Percentiles rank a stretch among this genome's conserved stretches.
Conservation (phyloP, 768 basidiomycete species). For the Pulveroboletus sp. region DNA sequence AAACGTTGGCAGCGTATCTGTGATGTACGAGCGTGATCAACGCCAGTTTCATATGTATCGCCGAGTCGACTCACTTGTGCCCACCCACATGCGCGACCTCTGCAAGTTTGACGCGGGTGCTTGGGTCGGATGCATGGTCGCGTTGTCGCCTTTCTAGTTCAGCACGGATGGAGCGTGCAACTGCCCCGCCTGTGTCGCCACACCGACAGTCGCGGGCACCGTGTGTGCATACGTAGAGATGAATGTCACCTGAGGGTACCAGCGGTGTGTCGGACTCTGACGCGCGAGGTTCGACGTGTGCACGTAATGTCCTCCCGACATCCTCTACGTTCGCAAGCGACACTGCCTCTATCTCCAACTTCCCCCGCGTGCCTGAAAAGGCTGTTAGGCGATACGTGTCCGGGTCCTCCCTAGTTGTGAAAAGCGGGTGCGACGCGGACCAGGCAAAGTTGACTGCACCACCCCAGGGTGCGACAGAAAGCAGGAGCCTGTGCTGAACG, state of each 20-base stretch:
- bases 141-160: conserved; percentile 46
- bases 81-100: conserved; percentile 82
- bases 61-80: conserved; percentile 58
- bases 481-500: conserved; percentile 49
- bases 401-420: conserved; percentile 6
- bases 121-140: conserved; percentile 22
- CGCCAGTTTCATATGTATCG: not conserved
- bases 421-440: conserved; percentile 29
- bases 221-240: conserved; percentile 78
- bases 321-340: conserved; percentile 50
- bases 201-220: conserved; percentile 78
- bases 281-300: conserved; percentile 32
- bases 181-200: conserved; percentile 57
- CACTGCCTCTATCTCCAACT: conserved; percentile 48
- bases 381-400: conserved; percentile 43
- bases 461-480: conserved; percentile 44
- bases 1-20: conserved; percentile 67
- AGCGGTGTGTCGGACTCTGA: conserved; percentile 13
- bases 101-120: conserved; percentile 45
- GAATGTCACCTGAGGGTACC: conserved; percentile 24
- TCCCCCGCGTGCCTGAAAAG: conserved; percentile 47
- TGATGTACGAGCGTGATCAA: not conserved
- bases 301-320: conserved; percentile 34
- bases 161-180: conserved; percentile 50
- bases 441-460: conserved; percentile 63